Conservation (phyloP, 169 alveolate genomes). For the Plasmodium vivax region DNA sequence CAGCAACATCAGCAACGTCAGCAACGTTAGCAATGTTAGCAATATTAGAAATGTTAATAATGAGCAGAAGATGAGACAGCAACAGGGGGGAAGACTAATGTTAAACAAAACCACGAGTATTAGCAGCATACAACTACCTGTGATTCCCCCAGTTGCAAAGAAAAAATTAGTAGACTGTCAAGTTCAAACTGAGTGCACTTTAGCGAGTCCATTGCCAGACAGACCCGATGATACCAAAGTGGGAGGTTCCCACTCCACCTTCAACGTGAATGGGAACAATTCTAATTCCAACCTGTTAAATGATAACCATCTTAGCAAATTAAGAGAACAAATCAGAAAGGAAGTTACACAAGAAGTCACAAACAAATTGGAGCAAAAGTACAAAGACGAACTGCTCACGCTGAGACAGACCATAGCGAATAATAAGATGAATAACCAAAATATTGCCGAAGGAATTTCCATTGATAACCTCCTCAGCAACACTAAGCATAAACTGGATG, state of each 20-base stretch:
- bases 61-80: neutral
- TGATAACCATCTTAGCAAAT: neutral
- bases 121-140: neutral
- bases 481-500: conserved; percentile 17
- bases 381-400: conserved; percentile 32
- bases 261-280: neutral
- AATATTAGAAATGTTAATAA: neutral
- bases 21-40: neutral
- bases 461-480: conserved; percentile 16
- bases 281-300: neutral
- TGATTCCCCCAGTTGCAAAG: neutral
- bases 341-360: conserved; percentile 56
- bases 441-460: neutral
- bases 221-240: neutral
- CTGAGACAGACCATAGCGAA: conserved; percentile 3
- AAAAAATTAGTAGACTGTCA: conserved; percentile 1
- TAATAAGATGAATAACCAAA: neutral
- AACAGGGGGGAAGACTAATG: neutral
- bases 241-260: neutral
- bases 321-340: conserved; percentile 29
- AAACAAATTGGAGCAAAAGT: conserved; percentile 42
- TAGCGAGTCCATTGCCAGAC: neutral
- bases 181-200: neutral
- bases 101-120: conserved; percentile 11
- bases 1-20: neutral